Evolutionary conservation across 176 grass and related monocot species (phyloP).

Genomic region (Cocos nucifera): DNA sequence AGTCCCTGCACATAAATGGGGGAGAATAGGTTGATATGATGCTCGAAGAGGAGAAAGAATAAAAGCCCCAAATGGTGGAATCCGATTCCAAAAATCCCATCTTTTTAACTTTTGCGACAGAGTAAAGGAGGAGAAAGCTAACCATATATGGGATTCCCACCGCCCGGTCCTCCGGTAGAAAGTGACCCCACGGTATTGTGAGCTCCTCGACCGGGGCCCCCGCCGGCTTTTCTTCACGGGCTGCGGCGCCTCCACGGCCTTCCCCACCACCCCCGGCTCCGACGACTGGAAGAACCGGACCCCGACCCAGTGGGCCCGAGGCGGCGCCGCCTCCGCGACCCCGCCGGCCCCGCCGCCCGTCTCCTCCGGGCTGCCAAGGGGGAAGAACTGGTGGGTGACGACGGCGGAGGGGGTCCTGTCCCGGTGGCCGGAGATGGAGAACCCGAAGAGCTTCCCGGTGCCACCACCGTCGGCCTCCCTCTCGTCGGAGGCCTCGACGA

Average conservation of each 20-base stretch:
- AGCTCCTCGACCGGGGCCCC: constrained; percentile 59
- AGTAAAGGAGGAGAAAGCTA: background rate
- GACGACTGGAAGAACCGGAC: constrained; percentile 4
- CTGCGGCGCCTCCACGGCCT: constrained; percentile 10
- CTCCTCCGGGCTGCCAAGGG: background rate
- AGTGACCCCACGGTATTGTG: constrained; percentile 76
- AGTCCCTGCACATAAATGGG: constrained; percentile 40
- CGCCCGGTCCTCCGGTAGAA: constrained; percentile 74
- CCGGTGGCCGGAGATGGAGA: too few species aligned
- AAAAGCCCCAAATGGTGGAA: background rate
- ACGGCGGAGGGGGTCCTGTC: too few species aligned
- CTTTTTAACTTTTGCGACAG: background rate
- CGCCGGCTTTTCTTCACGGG: constrained; percentile 46
- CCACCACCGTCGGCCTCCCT: too few species aligned
- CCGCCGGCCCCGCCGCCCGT: background rate
- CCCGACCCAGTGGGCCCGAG: background rate
- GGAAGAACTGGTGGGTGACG: constrained; percentile 26
- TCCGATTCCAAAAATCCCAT: background rate
- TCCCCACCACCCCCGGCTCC: background rate
- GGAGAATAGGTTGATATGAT: background rate
- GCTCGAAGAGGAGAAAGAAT: background rate
- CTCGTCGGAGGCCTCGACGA: too few species aligned
- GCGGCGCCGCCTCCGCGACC: background rate
- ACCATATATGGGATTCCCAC: constrained; percentile 78
- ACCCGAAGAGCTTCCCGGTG: too few species aligned